These are phyloP conservation scores for Letharia columbiana DNA, from an alignment of 495 filamentous ascomycete genomes.

Conservation along the genomic window DNA sequence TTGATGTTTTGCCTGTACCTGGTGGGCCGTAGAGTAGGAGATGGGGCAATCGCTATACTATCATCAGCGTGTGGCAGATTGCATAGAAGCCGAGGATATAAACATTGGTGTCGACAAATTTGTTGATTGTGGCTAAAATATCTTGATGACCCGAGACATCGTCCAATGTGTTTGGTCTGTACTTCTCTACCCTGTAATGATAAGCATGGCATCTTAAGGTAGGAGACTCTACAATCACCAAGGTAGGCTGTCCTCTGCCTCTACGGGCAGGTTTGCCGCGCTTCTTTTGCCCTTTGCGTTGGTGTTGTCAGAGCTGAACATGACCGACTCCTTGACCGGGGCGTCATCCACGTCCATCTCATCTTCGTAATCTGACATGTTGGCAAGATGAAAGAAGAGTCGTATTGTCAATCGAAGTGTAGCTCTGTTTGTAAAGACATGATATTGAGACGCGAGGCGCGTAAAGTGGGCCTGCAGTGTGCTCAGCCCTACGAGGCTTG, in stretches of 20 bases:
- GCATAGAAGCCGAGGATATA: slow-evolving; percentile 4
- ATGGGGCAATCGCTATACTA: slow-evolving; percentile 68
- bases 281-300: slow-evolving; percentile 81
- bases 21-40: slow-evolving; percentile 96
- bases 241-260: slow-evolving; percentile 88
- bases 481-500: slow-evolving; percentile 12
- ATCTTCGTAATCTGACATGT: slow-evolving; percentile 88
- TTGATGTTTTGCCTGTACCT: slow-evolving; percentile 94
- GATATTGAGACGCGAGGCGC: slow-evolving; percentile 8
- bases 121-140: slow-evolving; percentile 93
- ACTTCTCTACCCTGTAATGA: slow-evolving; percentile 86
- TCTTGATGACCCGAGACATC: slow-evolving; percentile 98
- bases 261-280: slow-evolving; percentile 84
- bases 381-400: slow-evolving; percentile 15
- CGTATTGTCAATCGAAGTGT: neutral
- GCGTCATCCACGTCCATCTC: slow-evolving; percentile 76
- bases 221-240: slow-evolving; percentile 50
- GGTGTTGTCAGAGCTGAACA: slow-evolving; percentile 48
- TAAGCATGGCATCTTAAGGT: slow-evolving; percentile 21
- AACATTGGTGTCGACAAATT: slow-evolving; percentile 86
- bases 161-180: slow-evolving; percentile 74
- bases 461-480: slow-evolving; percentile 2
- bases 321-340: slow-evolving; percentile 46
- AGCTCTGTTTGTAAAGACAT: neutral
- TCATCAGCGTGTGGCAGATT: slow-evolving; percentile 12